A percentile compares a stretch with the other conserved stretches of the same genome.
phyloP scores from a whole-genome alignment of 2,329 filamentous ascomycete genomes.

The Albophoma yamanashiensis region DNA sequence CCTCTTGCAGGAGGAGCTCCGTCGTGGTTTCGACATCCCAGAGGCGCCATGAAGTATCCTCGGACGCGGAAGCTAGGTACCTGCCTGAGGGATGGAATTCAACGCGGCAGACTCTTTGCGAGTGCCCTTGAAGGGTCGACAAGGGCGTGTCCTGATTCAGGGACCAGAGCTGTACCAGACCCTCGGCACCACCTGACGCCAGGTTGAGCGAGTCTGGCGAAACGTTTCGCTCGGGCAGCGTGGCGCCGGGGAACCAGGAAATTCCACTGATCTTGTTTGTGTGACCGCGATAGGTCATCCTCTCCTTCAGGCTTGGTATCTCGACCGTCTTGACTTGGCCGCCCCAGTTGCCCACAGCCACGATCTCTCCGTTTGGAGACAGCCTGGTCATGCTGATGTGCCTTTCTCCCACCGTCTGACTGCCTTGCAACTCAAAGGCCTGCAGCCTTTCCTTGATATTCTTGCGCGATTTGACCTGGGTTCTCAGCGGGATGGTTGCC shows the following conservation, averaged over 20 bases:
- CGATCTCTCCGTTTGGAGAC: constrained; percentile 69
- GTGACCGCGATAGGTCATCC: constrained; percentile 68
- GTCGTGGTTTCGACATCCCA: constrained; percentile 86
- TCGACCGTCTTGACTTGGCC: constrained; percentile 80
- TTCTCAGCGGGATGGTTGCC: constrained; percentile 71
- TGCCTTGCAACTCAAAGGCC: constrained; percentile 83
- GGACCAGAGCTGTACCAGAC: constrained; percentile 82
- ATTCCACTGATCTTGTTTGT: constrained; percentile 83
- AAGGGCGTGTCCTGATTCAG: constrained; percentile 77
- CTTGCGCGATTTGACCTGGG: constrained; percentile 88
- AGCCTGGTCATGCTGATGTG: constrained; percentile 89
- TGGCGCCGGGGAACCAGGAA: constrained; percentile 80
- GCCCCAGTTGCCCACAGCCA: constrained; percentile 89
- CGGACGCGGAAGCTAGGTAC: constrained; percentile 86
- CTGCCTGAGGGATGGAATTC: constrained; percentile 90
- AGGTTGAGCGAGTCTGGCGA: constrained; percentile 70
- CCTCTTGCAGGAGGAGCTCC: constrained; percentile 83
- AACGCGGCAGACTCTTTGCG: constrained; percentile 76
- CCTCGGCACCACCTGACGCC: constrained; percentile 83
- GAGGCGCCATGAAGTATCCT: constrained; percentile 91
- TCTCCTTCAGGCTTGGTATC: constrained; percentile 72
- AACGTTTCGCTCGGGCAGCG: constrained; percentile 57
- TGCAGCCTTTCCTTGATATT: constrained; percentile 73
- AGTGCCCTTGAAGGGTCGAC: constrained; percentile 72
- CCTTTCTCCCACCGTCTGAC: constrained; percentile 83